A percentile compares a stretch with the other conserved stretches of the same genome.
phyloP scores from a whole-genome alignment of 2,329 filamentous ascomycete species.

The Fusarium camptoceras region DNA sequence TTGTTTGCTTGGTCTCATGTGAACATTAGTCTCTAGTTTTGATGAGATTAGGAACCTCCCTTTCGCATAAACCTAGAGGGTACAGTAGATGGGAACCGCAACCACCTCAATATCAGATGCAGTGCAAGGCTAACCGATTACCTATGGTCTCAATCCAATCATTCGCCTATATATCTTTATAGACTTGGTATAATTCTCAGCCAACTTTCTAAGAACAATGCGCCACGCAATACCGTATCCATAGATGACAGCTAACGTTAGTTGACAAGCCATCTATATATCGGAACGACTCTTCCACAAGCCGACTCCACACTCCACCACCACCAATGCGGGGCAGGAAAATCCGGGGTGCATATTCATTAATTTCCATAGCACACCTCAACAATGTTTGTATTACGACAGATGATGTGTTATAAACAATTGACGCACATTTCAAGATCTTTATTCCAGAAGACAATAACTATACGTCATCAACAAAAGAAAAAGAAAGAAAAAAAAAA shows the following conservation, averaged over 20 bases:
- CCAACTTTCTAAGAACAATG: neutral
- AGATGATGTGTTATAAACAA: conserved; percentile 14
- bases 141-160: neutral
- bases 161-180: neutral
- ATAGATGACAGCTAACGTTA: neutral
- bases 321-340: conserved; percentile 39
- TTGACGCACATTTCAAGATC: neutral
- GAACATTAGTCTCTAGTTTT: neutral
- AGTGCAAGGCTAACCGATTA: neutral
- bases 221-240: neutral
- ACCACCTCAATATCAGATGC: neutral
- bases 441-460: neutral
- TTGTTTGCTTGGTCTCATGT: neutral
- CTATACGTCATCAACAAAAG: neutral
- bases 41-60: neutral
- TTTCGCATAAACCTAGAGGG: neutral
- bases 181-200: neutral
- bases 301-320: conserved; percentile 36
- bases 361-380: neutral
- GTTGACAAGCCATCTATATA: neutral
- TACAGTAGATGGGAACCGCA: neutral
- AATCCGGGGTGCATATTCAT: conserved; percentile 44
- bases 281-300: neutral
- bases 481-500: too few relatives aligned
- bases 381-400: neutral